phyloP scores from a whole-genome alignment of 345 rosid genomes.

The Populus deltoides region DNA sequence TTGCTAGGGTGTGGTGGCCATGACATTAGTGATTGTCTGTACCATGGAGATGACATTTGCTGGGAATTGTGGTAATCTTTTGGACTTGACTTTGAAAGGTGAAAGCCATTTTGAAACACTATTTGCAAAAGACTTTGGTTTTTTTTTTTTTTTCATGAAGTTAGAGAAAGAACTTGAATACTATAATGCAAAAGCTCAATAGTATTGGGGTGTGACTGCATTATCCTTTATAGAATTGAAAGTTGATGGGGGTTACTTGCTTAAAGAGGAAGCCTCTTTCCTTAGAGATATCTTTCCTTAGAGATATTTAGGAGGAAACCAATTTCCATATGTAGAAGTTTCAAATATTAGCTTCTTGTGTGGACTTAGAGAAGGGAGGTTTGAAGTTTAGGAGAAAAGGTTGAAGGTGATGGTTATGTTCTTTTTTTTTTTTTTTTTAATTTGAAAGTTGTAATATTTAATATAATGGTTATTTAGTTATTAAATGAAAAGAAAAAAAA shows the following conservation, averaged over 20 bases:
- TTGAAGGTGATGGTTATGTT: too few species aligned
- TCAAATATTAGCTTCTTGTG: slow-evolving; percentile 78
- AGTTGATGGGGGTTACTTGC: slow-evolving; percentile 55
- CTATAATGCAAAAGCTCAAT: slow-evolving; percentile 53
- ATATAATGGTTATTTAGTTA: too few species aligned
- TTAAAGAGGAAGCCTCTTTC: slow-evolving; percentile 55
- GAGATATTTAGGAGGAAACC: slow-evolving; percentile 94
- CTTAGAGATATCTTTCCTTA: slow-evolving; percentile 70
- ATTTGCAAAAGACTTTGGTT: slow-evolving; percentile 84
- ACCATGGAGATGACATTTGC: slow-evolving; percentile 91
- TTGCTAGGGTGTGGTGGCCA: slow-evolving; percentile 39
- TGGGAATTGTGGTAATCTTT: slow-evolving; percentile 66
- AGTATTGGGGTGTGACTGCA: slow-evolving; percentile 51
- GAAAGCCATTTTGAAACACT: slow-evolving; percentile 70
- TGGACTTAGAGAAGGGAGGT: slow-evolving; percentile 81
- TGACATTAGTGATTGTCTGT: slow-evolving; percentile 75
- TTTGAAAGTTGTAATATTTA: too few species aligned
- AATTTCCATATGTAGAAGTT: slow-evolving; percentile 76
- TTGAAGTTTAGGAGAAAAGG: slow-evolving; percentile 47
- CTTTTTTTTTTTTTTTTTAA: too few species aligned
- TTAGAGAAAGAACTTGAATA: slow-evolving; percentile 54
- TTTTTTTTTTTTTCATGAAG: slow-evolving; percentile 55
- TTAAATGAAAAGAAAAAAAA: too few species aligned
- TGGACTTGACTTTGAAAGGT: slow-evolving; percentile 55
- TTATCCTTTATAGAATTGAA: slow-evolving; percentile 50